Percentiles rank a stretch among this genome's conserved stretches.
Conservation (phyloP, 805 yeast genomes). For the Lipomyces oligophaga region DNA sequence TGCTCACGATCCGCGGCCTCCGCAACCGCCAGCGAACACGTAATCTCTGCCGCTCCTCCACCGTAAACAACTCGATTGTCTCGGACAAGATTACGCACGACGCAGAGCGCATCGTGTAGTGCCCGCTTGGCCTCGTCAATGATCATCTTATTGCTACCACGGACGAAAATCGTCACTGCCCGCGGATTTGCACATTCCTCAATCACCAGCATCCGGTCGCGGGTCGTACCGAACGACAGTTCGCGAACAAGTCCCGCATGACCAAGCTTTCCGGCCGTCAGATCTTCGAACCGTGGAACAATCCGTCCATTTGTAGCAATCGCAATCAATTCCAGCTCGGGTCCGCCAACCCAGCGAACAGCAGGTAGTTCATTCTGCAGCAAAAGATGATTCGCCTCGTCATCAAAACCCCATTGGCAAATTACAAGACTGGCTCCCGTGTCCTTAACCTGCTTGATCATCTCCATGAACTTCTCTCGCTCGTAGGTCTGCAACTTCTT, state of each 20-base stretch:
- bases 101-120: slow-evolving; percentile 93
- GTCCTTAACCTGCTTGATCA: slow-evolving; percentile 80
- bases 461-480: slow-evolving; percentile 81
- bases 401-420: slow-evolving; percentile 99
- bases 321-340: slow-evolving; percentile 72
- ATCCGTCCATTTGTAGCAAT: slow-evolving; percentile 97
- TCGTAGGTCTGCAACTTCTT: slow-evolving; percentile 87
- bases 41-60: slow-evolving; percentile 97
- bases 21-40: slow-evolving; percentile 86
- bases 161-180: slow-evolving; percentile 86
- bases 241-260: slow-evolving; percentile 80
- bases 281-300: slow-evolving; percentile 95
- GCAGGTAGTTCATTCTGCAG: slow-evolving; percentile 88
- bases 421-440: slow-evolving; percentile 95
- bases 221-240: slow-evolving; percentile 91
- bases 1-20: slow-evolving; percentile 88
- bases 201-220: slow-evolving; percentile 91
- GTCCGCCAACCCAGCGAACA: slow-evolving; percentile 98
- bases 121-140: slow-evolving; percentile 97
- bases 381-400: slow-evolving; percentile 92
- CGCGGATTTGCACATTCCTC: slow-evolving; percentile 83
- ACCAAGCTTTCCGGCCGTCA: slow-evolving; percentile 77
- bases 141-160: slow-evolving; percentile 97
- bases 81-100: slow-evolving; percentile 88
- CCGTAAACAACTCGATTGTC: slow-evolving; percentile 97